Evolutionary conservation across 1,139 yeast genomes (phyloP).

Genomic region (Yamadazyma diddensiae): DNA sequence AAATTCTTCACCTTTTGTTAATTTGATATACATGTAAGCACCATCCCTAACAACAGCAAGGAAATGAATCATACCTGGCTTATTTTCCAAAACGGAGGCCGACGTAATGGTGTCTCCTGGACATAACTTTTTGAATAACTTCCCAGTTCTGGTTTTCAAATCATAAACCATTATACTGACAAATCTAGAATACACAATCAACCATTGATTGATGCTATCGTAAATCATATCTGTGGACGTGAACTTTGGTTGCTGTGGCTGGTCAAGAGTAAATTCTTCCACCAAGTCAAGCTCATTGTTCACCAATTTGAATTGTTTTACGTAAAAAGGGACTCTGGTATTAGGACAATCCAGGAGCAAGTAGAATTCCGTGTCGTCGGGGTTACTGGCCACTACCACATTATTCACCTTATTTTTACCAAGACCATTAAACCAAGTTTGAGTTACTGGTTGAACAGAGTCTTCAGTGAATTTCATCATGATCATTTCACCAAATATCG

Average conservation of each 20-base stretch:
- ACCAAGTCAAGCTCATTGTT: slow-evolving; percentile 14
- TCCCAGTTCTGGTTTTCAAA: slow-evolving; percentile 19
- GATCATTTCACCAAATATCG: slow-evolving; percentile 53
- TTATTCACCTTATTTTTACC: slow-evolving; percentile 51
- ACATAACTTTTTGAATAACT: slow-evolving; percentile 50
- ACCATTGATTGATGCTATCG: slow-evolving; percentile 33
- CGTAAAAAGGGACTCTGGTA: slow-evolving; percentile 53
- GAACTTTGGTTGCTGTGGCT: slow-evolving; percentile 48
- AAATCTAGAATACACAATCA: slow-evolving; percentile 70
- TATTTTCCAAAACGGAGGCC: slow-evolving; percentile 34
- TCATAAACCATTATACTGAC: slow-evolving; percentile 63
- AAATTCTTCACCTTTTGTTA: slow-evolving; percentile 17
- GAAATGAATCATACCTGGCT: slow-evolving; percentile 16
- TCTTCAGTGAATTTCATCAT: slow-evolving; percentile 36
- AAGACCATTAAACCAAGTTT: slow-evolving; percentile 22
- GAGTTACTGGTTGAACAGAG: slow-evolving; percentile 11
- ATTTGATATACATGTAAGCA: slow-evolving; percentile 37
- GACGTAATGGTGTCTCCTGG: slow-evolving; percentile 78
- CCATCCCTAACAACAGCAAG: slow-evolving; percentile 67
- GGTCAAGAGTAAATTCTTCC: slow-evolving; percentile 19
- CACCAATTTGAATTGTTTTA: slow-evolving; percentile 30
- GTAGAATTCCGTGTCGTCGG: slow-evolving; percentile 17
- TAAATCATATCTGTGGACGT: slow-evolving; percentile 56
- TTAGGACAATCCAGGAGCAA: slow-evolving; percentile 66
- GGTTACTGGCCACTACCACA: slow-evolving; percentile 30